These are phyloP conservation scores for Zygosaccharomyces pseudobailii DNA, from an alignment of 1,139 yeast species.

Conservation along the genomic window DNA sequence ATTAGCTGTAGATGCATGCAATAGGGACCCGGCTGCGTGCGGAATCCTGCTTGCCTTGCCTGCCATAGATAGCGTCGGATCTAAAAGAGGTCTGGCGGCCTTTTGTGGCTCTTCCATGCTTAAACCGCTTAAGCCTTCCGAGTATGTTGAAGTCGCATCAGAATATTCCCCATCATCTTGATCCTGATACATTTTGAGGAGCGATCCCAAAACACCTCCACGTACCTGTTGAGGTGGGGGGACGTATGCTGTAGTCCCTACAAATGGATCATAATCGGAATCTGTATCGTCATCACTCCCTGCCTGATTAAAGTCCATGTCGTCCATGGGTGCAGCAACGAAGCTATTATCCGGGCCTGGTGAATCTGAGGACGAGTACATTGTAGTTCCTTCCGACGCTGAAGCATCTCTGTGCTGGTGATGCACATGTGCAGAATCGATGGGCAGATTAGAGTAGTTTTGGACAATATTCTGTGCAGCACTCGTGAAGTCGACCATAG, in stretches of 20 bases:
- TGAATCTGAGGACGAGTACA: slow-evolving; percentile 10
- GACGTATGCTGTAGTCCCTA: slow-evolving; percentile 46
- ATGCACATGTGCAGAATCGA: neutral
- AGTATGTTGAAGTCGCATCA: slow-evolving; percentile 11
- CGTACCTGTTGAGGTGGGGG: slow-evolving; percentile 72
- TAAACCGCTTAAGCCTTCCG: neutral
- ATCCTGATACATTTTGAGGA: slow-evolving; percentile 59
- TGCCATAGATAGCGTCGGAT: slow-evolving; percentile 5
- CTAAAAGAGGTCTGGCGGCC: slow-evolving; percentile 2
- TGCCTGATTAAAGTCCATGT: slow-evolving; percentile 14
- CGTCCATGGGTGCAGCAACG: slow-evolving; percentile 22
- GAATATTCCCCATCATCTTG: slow-evolving; percentile 2
- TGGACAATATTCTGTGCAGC: slow-evolving; percentile 32
- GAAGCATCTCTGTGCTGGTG: slow-evolving; percentile 2
- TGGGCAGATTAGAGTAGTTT: slow-evolving; percentile 21
- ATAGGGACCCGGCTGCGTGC: slow-evolving; percentile 6
- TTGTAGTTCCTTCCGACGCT: slow-evolving; percentile 17
- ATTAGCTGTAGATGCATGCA: slow-evolving; percentile 1
- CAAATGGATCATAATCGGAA: slow-evolving; percentile 19
- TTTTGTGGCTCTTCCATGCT: slow-evolving; percentile 13
- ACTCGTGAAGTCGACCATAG: slow-evolving; percentile 19
- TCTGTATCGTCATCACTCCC: slow-evolving; percentile 11
- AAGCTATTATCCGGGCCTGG: slow-evolving; percentile 34
- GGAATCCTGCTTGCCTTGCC: slow-evolving; percentile 6
- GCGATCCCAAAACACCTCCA: slow-evolving; percentile 78